Conservation (phyloP, 2,329 filamentous ascomycete species). For the Aspergillus clavatus region DNA sequence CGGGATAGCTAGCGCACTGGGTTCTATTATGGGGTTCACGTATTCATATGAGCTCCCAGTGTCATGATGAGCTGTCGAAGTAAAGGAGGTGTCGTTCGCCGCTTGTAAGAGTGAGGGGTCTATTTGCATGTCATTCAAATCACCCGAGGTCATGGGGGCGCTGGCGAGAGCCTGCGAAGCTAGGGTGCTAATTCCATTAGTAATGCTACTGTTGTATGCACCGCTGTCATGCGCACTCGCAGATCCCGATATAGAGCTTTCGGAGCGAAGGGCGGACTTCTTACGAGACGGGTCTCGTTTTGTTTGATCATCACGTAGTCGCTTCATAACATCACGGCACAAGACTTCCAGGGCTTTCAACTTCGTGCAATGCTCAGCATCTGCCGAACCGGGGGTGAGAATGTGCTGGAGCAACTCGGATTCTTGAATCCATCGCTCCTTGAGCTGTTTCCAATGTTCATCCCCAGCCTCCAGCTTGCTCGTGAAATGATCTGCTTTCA, state of each 20-base stretch:
- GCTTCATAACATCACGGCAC: slow-evolving; percentile 72
- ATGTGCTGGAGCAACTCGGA: slow-evolving; percentile 54
- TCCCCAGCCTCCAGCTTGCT: slow-evolving; percentile 69
- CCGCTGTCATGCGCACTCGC: slow-evolving; percentile 20
- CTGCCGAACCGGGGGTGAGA: slow-evolving; percentile 48
- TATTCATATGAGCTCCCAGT: slow-evolving; percentile 30
- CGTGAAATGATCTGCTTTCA: slow-evolving; percentile 63
- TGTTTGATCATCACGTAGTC: slow-evolving; percentile 62
- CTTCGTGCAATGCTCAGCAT: slow-evolving; percentile 53
- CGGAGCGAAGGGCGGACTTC: slow-evolving; percentile 25
- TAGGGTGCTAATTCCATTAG: slow-evolving; percentile 40
- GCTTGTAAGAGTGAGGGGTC: slow-evolving; percentile 59
- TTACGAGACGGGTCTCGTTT: slow-evolving; percentile 50
- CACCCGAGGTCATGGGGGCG: slow-evolving; percentile 34
- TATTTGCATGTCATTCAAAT: slow-evolving; percentile 55
- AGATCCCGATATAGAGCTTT: slow-evolving; percentile 18
- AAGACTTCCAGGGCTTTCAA: slow-evolving; percentile 65
- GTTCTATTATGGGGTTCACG: slow-evolving; percentile 34
- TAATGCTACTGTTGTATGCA: slow-evolving; percentile 24
- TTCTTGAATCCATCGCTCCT: slow-evolving; percentile 60
- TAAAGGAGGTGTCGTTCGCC: slow-evolving; percentile 45
- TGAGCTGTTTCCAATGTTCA: slow-evolving; percentile 67
- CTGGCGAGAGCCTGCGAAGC: slow-evolving; percentile 43
- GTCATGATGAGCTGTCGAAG: slow-evolving; percentile 33
- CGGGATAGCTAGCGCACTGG: slow-evolving; percentile 43